Evolutionary conservation across 345 rosid species (phyloP).

Genomic region (Arabis alpina): DNA sequence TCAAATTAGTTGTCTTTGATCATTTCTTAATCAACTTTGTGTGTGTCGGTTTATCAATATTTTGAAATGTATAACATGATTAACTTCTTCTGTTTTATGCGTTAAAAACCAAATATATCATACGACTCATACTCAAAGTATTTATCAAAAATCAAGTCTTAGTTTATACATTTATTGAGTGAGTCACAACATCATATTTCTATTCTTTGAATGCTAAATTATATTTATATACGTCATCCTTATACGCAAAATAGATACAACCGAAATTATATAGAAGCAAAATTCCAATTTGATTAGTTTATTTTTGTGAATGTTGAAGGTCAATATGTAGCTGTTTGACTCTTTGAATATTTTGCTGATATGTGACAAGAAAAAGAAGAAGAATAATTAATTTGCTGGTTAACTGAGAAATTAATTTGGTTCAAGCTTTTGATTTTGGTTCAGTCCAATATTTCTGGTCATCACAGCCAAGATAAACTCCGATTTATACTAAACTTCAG

Average conservation of each 20-base stretch:
- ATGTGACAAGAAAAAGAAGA: not conserved
- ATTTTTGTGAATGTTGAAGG: not conserved
- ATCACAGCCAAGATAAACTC: not conserved
- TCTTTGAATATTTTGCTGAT: constrained; percentile 1
- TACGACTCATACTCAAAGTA: constrained; percentile 1
- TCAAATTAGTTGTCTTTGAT: constrained; percentile 21
- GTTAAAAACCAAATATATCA: constrained; percentile 2
- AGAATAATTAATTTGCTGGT: not conserved
- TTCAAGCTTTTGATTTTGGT: constrained; percentile 14
- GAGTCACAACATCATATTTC: constrained; percentile 9
- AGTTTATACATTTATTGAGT: constrained; percentile 2
- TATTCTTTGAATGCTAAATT: constrained; percentile 6
- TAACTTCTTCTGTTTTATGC: constrained; percentile 25
- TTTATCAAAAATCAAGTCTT: constrained; percentile 25
- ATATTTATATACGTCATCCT: constrained; percentile 10
- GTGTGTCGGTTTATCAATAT: constrained; percentile 16
- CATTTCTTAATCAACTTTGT: constrained; percentile 27
- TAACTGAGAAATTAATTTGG: not conserved
- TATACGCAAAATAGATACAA: not conserved
- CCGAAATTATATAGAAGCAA: not conserved
- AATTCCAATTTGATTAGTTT: not conserved
- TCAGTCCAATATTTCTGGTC: constrained; percentile 1
- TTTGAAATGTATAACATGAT: constrained; percentile 31
- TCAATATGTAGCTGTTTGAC: constrained; percentile 6
- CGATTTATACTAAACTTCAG: constrained; percentile 1